phyloP scores from a whole-genome alignment of 2,329 filamentous ascomycete genomes.

The Microsporum canis region DNA sequence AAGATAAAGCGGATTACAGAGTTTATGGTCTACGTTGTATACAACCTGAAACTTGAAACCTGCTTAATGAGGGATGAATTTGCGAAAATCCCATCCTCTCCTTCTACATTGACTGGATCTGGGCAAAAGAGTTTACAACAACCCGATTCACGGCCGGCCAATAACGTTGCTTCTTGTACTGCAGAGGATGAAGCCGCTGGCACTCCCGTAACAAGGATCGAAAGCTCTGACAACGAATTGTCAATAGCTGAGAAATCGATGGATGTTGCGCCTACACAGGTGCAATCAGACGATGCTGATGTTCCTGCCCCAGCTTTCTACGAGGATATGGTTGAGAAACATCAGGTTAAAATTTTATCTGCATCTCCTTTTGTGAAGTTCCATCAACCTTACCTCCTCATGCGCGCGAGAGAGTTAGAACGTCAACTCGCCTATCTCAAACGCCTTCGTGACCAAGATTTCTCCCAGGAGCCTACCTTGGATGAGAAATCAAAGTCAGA shows the following conservation, averaged over 20 bases:
- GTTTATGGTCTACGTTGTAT: constrained; percentile 98
- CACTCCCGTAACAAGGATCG: neutral
- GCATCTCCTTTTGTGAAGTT: constrained; percentile 96
- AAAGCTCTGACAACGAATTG: constrained; percentile 5
- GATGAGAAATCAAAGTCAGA: constrained; percentile 54
- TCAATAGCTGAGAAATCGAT: constrained; percentile 12
- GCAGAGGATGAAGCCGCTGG: neutral
- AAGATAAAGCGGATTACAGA: constrained; percentile 89
- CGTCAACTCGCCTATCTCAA: constrained; percentile 70
- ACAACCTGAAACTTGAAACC: constrained; percentile 92
- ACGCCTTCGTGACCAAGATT: constrained; percentile 62
- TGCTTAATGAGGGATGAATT: constrained; percentile 89
- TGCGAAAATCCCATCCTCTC: constrained; percentile 56
- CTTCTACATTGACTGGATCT: constrained; percentile 10
- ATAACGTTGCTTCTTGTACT: neutral
- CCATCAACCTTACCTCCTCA: constrained; percentile 81
- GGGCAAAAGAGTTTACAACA: constrained; percentile 10
- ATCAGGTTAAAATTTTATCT: constrained; percentile 84
- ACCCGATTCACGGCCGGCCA: neutral
- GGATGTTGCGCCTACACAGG: constrained; percentile 11
- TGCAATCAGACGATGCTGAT: constrained; percentile 51
- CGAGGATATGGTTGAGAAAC: constrained; percentile 86
- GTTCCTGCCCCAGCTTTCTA: constrained; percentile 84
- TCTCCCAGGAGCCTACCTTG: constrained; percentile 25
- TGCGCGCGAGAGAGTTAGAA: constrained; percentile 85